Conservation (phyloP, 176 grass and related monocot genomes). For the Oryza meridionalis region DNA sequence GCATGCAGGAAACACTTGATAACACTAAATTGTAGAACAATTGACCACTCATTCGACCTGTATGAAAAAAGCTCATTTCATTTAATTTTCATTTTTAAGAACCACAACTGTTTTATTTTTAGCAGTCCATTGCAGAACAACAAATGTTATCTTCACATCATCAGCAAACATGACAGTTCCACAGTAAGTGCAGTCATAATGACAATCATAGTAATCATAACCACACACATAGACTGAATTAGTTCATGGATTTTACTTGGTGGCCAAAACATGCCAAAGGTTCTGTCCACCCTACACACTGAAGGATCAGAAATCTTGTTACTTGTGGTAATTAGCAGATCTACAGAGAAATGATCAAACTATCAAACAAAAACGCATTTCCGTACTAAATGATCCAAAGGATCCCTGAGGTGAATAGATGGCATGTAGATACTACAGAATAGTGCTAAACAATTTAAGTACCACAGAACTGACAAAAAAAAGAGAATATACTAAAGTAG, state of each 20-base stretch:
- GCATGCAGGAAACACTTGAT: neutral
- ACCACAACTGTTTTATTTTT: neutral
- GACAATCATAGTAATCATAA: neutral
- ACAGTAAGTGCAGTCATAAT: neutral
- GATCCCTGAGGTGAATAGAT: neutral
- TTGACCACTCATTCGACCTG: neutral
- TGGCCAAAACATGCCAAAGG: conserved; percentile 5
- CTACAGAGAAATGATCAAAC: neutral
- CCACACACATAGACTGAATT: neutral
- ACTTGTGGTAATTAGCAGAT: neutral
- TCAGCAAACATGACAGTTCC: neutral
- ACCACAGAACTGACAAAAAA: neutral
- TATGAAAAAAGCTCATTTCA: neutral
- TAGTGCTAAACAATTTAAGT: conserved; percentile 15
- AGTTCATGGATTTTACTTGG: neutral
- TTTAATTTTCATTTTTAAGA: neutral
- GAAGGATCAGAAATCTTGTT: neutral
- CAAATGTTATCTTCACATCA: neutral
- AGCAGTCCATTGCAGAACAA: neutral
- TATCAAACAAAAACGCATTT: neutral
- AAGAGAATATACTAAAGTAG: conserved; percentile 2
- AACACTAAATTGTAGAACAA: neutral
- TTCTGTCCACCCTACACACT: conserved; percentile 3
- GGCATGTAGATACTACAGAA: neutral
- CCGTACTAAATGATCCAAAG: neutral